Evolutionary conservation across 345 rosid species (phyloP).

Genomic region (Adansonia digitata): DNA sequence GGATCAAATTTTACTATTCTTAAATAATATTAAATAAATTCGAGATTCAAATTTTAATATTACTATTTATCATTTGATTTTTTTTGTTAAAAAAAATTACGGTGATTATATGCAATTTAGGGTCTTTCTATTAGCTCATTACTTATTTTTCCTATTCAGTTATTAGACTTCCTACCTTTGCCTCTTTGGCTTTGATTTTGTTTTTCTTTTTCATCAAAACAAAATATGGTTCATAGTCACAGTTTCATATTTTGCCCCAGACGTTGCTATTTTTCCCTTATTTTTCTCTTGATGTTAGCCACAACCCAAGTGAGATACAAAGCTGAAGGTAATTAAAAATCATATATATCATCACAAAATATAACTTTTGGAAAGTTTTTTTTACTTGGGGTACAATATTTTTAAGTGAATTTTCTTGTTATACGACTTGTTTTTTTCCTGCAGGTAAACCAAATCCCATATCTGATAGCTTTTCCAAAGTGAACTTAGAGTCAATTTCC

Average conservation of each 20-base stretch:
- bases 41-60: no score
- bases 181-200: no score
- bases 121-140: no score
- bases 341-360: background rate
- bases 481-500: constrained; percentile 6
- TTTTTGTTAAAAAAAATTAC: no score
- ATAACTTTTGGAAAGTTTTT: no score
- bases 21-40: no score
- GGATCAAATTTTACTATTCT: no score
- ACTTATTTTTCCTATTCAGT: no score
- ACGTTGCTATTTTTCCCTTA: constrained; percentile 24
- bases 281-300: constrained; percentile 43
- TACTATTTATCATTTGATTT: no score
- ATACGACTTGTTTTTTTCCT: constrained; percentile 2
- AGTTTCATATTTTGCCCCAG: constrained; percentile 5
- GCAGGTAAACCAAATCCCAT: constrained; percentile 58
- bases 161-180: no score
- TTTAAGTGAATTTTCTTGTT: background rate
- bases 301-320: constrained; percentile 42
- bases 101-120: no score
- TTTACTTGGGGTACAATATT: no score
- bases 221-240: constrained; percentile 26
- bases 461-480: constrained; percentile 32
- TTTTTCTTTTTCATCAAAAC: background rate
- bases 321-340: constrained; percentile 41